Percentiles rank a stretch among this genome's conserved stretches.
Conservation (phyloP, 331 rosid genomes). For the Rhamnella rubrinervis region DNA sequence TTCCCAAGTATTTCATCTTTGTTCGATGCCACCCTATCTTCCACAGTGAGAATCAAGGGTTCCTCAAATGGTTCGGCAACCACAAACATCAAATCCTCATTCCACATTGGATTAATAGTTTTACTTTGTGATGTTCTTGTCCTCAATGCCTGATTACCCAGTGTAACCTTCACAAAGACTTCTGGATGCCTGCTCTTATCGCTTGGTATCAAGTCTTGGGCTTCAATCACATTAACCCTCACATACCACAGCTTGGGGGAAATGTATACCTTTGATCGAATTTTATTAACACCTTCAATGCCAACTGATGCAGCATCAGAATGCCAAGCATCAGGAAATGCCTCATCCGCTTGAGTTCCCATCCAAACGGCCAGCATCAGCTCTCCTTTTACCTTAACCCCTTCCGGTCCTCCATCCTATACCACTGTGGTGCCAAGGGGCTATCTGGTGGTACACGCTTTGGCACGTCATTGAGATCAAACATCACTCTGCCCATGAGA, state of each 20-base stretch:
- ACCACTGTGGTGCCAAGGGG: conserved; percentile 56
- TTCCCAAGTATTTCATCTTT: conserved; percentile 45
- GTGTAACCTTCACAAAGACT: conserved; percentile 39
- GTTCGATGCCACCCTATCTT: conserved; percentile 37
- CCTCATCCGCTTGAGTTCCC: conserved; percentile 64
- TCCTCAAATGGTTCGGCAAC: conserved; percentile 55
- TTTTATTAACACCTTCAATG: conserved; percentile 36
- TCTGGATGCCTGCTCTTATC: conserved; percentile 48
- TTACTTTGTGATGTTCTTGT: conserved; percentile 41
- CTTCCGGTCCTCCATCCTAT: conserved; percentile 40
- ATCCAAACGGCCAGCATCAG: conserved; percentile 57
- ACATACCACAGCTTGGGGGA: conserved; percentile 56
- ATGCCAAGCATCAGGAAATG: conserved; percentile 54
- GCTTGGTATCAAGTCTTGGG: conserved; percentile 41
- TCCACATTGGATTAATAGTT: conserved; percentile 45
- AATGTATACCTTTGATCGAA: conserved; percentile 46
- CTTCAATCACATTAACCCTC: conserved; percentile 53
- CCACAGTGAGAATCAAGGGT: conserved; percentile 40
- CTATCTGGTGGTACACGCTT: conserved; percentile 48
- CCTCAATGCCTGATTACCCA: conserved; percentile 41
- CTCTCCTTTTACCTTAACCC: conserved; percentile 45
- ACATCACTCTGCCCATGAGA: conserved; percentile 33
- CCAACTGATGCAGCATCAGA: conserved; percentile 51
- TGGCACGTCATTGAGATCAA: conserved; percentile 42
- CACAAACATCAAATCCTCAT: conserved; percentile 51